Conservation (phyloP, 1,284 basidiomycete genomes). For the Trichosporon sp. region DNA sequence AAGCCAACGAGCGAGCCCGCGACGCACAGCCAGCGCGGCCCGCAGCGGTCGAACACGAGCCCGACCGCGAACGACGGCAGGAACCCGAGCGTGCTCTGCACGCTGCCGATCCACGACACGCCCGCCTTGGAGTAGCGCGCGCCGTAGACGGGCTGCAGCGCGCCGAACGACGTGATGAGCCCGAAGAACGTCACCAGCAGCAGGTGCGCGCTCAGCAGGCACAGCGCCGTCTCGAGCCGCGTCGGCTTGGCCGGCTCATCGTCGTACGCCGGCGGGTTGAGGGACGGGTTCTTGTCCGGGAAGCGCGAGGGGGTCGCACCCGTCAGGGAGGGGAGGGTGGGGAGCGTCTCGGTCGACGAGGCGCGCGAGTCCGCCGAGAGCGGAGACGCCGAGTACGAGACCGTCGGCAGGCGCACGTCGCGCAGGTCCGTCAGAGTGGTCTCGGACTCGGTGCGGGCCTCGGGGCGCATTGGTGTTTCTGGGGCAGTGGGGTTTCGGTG, state of each 20-base stretch:
- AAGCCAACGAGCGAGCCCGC: slow-evolving; percentile 20
- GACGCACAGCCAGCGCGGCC: slow-evolving; percentile 19
- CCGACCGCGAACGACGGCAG: slow-evolving; percentile 17
- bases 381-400: not conserved
- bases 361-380: not conserved
- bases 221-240: not conserved
- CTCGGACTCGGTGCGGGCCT: not conserved
- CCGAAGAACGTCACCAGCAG: not conserved
- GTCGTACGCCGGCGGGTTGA: not conserved
- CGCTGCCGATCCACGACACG: slow-evolving; percentile 22
- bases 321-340: not conserved
- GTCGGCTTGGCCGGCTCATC: not conserved
- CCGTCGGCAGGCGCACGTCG: not conserved
- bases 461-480: not conserved
- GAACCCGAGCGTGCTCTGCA: slow-evolving; percentile 24
- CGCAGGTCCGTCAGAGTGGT: not conserved
- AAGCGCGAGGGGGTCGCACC: not conserved
- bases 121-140: not conserved
- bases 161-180: not conserved
- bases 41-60: slow-evolving; percentile 27
- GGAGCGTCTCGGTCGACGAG: not conserved
- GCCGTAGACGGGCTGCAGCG: not conserved
- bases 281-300: not conserved
- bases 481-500: not conserved
- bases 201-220: not conserved